These are phyloP conservation scores for Antonospora locustae DNA, from an alignment of 371 early-diverging fungal genomes.

Conservation along the genomic window DNA sequence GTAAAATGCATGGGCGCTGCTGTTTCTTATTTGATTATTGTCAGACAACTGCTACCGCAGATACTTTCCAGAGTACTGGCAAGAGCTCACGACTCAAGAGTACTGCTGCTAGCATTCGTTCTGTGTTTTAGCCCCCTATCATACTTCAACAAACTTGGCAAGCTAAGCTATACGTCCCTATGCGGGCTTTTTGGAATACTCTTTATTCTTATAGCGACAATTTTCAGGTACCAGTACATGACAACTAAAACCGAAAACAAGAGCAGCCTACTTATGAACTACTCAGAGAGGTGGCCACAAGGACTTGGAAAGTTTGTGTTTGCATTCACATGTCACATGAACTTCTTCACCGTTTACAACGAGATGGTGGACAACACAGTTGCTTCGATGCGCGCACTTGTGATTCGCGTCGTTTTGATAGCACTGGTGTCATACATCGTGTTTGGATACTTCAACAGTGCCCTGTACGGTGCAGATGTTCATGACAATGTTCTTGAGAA, in stretches of 20 bases:
- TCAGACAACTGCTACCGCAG: conserved; percentile 72
- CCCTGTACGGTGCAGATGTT: conserved; percentile 74
- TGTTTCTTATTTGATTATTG: conserved; percentile 88
- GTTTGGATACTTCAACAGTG: conserved; percentile 75
- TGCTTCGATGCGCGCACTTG: conserved; percentile 49
- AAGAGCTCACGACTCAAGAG: conserved; percentile 6
- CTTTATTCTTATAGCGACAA: conserved; percentile 71
- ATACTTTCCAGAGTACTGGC: conserved; percentile 27
- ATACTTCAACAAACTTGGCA: conserved; percentile 65
- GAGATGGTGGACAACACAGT: conserved; percentile 55
- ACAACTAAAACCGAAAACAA: conserved; percentile 55
- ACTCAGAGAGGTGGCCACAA: conserved; percentile 59
- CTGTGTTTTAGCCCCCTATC: conserved; percentile 45
- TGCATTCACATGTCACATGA: conserved; percentile 92
- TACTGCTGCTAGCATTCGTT: conserved; percentile 26
- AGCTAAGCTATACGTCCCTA: conserved; percentile 77
- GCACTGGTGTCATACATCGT: conserved; percentile 68
- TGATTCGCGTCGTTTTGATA: conserved; percentile 59
- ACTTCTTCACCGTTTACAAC: conserved; percentile 55
- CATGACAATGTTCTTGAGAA: conserved; percentile 66
- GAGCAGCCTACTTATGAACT: conserved; percentile 44
- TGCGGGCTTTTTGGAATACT: conserved; percentile 72
- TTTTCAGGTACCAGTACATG: conserved; percentile 60
- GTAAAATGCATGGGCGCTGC: conserved; percentile 97
- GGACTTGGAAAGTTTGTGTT: conserved; percentile 89